These are phyloP conservation scores for Tardiomyces depauwii DNA, from an alignment of 1,139 yeast genomes.

Conservation along the genomic window DNA sequence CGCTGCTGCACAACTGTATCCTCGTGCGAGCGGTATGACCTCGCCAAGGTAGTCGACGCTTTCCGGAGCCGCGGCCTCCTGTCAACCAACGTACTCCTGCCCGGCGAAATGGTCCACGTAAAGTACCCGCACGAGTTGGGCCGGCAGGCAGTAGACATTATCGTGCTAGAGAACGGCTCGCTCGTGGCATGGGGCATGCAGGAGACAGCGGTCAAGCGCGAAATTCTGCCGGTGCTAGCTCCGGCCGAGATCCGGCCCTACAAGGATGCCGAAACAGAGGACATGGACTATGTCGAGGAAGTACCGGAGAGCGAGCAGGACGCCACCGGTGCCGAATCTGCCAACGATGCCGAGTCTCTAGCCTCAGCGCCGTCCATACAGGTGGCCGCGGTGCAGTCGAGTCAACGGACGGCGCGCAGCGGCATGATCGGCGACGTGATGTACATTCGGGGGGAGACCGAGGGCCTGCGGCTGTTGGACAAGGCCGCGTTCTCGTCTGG, in stretches of 20 bases:
- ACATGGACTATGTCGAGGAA: slow-evolving; percentile 73
- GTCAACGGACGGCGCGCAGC: slow-evolving; percentile 11
- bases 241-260: slow-evolving; percentile 41
- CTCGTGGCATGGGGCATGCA: slow-evolving; percentile 71
- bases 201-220: slow-evolving; percentile 37
- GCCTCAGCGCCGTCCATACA: neutral
- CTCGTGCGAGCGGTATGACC: slow-evolving; percentile 56
- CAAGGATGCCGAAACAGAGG: slow-evolving; percentile 58
- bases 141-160: slow-evolving; percentile 33
- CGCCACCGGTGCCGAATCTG: slow-evolving; percentile 1
- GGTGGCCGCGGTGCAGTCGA: slow-evolving; percentile 7
- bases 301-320: slow-evolving; percentile 4
- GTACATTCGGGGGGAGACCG: slow-evolving; percentile 41
- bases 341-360: slow-evolving; percentile 4
- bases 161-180: slow-evolving; percentile 62
- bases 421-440: slow-evolving; percentile 59
- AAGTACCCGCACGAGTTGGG: slow-evolving; percentile 13
- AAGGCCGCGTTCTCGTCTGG: slow-evolving; percentile 89
- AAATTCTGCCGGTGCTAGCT: slow-evolving; percentile 36
- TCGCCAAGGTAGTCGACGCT: slow-evolving; percentile 30
- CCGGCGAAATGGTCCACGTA: slow-evolving; percentile 55
- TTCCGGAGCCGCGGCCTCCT: slow-evolving; percentile 29
- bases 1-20: slow-evolving; percentile 49
- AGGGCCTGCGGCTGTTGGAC: slow-evolving; percentile 45
- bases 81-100: slow-evolving; percentile 39